Conservation (phyloP, 2,329 filamentous ascomycete genomes). For the Fusarium temperatum region DNA sequence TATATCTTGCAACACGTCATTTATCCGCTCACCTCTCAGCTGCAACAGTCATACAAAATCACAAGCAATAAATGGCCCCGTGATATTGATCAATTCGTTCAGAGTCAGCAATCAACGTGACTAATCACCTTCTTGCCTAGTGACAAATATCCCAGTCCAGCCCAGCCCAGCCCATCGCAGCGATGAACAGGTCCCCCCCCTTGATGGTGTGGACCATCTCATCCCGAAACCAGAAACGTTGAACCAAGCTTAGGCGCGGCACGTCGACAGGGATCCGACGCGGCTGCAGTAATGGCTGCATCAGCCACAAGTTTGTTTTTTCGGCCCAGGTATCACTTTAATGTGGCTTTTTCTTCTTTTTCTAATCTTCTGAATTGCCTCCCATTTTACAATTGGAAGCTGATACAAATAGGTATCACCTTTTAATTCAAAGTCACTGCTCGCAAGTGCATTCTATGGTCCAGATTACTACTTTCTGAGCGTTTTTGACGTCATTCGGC, state of each 20-base stretch:
- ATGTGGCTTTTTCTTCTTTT: slow-evolving; percentile 8
- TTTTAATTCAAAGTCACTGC: neutral
- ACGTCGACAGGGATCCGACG: slow-evolving; percentile 42
- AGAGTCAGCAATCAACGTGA: slow-evolving; percentile 7
- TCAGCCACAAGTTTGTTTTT: slow-evolving; percentile 42
- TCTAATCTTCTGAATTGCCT: neutral
- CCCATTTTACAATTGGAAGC: neutral
- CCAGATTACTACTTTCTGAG: neutral
- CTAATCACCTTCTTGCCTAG: neutral
- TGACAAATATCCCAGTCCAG: neutral
- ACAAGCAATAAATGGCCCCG: neutral
- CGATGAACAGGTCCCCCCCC: slow-evolving; percentile 9
- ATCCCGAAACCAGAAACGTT: slow-evolving; percentile 41
- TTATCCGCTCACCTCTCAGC: neutral
- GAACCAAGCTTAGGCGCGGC: slow-evolving; percentile 45
- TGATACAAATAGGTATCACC: neutral
- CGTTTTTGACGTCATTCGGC: neutral
- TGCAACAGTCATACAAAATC: neutral
- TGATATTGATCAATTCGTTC: slow-evolving; percentile 6
- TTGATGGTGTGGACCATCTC: slow-evolving; percentile 26
- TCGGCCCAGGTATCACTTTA: neutral
- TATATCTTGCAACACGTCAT: slow-evolving; percentile 9
- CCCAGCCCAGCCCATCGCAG: neutral
- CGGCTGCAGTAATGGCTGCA: slow-evolving; percentile 33
- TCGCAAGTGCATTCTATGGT: neutral